These are phyloP conservation scores for Emmonsiellopsis sp. DNA, from an alignment of 2,329 filamentous ascomycete species.

Conservation along the genomic window DNA sequence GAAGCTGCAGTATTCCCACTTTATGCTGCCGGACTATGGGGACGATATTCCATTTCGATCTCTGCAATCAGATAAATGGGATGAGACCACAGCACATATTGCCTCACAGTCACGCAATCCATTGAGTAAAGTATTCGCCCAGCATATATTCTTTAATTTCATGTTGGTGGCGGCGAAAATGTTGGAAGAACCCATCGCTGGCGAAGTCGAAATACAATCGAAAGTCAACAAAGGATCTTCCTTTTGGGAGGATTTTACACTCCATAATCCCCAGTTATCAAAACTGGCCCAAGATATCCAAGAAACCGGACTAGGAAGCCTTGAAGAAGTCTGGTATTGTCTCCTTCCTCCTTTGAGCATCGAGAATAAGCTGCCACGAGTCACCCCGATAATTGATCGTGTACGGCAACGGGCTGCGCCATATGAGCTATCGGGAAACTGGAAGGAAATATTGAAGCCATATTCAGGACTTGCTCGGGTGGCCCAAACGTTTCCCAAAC, in stretches of 20 bases:
- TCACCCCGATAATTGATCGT: neutral
- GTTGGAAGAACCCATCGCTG: no score
- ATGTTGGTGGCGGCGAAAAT: no score
- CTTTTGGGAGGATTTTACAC: neutral
- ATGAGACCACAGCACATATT: no score
- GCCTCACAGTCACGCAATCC: no score
- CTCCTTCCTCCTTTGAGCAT: neutral
- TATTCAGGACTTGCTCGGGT: neutral
- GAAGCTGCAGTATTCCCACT: no score
- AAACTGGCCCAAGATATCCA: neutral
- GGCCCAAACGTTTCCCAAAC: neutral
- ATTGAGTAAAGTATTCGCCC: no score
- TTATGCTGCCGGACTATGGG: no score
- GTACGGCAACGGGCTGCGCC: neutral
- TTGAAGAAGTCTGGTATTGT: neutral
- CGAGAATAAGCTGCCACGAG: neutral
- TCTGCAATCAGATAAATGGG: no score
- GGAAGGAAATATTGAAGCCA: neutral
- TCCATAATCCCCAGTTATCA: neutral
- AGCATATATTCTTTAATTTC: no score
- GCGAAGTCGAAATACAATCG: no score
- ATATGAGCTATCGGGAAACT: neutral
- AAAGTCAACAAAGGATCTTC: neutral
- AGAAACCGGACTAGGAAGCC: neutral
- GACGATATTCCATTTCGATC: no score